Conservation (phyloP, 768 basidiomycete species). For the Coprinopsis cinerea region DNA sequence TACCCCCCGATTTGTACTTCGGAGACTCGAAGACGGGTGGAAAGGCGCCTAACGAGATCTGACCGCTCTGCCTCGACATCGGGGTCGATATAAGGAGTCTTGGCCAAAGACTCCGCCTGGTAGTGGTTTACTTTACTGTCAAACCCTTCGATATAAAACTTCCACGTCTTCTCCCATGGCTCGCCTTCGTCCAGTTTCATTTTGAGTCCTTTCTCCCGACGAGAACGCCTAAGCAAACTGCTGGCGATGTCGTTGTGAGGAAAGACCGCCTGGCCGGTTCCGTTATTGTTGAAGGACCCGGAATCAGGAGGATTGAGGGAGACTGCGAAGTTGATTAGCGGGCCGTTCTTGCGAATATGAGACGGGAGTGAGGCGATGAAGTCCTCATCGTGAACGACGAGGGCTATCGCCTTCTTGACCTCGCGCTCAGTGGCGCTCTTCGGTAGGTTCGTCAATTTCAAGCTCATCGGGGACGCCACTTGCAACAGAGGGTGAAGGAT, state of each 20-base stretch:
- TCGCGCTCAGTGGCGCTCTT: background rate
- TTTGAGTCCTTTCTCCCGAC: background rate
- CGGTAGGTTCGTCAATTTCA: background rate
- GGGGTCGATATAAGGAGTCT: conserved; percentile 51
- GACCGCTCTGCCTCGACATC: conserved; percentile 44
- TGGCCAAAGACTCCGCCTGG: conserved; percentile 34
- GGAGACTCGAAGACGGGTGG: conserved; percentile 47
- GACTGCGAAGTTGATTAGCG: background rate
- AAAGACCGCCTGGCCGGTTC: background rate
- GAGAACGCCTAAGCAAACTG: background rate
- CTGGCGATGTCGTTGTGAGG: background rate
- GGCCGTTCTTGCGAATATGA: background rate
- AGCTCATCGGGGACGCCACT: background rate
- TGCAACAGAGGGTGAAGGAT: background rate
- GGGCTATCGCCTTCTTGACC: background rate
- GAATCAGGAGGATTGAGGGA: background rate
- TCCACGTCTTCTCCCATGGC: too few relatives aligned
- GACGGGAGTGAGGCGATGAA: background rate
- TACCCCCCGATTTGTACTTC: conserved; percentile 63
- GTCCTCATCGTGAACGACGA: background rate
- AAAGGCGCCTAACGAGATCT: conserved; percentile 35
- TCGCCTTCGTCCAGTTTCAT: background rate
- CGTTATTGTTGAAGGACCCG: background rate
- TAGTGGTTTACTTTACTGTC: background rate
- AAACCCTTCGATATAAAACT: background rate